Evolutionary conservation across 2,329 filamentous ascomycete species (phyloP), one percentile per base, ranked within the genome.

Genomic region (Meredithiella fracta): DNA sequence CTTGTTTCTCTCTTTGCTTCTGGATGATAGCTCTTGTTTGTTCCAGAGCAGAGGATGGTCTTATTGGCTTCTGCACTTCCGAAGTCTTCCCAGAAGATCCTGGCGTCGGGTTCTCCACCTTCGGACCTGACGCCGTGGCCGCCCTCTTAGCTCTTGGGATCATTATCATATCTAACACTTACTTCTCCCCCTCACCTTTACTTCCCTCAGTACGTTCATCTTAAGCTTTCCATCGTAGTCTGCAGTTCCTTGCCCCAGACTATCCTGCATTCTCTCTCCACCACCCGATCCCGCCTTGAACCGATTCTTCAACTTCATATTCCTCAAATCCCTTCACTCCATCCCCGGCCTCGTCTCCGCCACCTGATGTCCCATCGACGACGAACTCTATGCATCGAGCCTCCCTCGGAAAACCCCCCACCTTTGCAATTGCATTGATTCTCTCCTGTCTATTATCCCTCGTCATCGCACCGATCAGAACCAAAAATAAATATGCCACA

Each of bases 321-420:
- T 77, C 44, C 86, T 78, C 14, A 80, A 83, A 53, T 80, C 73
- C 23, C 86, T 80, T 87, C 88, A 94, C 64, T 78, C 61, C 23
- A 77, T 76, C 1, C 78, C 77, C 1, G 83, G 73, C 2, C 72
- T 69, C 58, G 79, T 82, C 59, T 91, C 85, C 44, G 85, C 79
- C 42, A 80, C 76, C 68, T 94, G 89, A 66, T 95, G 87, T 49
- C 86, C 86, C 0, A 83, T 82, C 4, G 83, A 80, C 11, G 80
- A 79, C 14, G 81, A 82, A 68, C 88, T 88, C 80, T 81, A 86
- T 3, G 79, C 73, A 66, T 85, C 82, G 63, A 83, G 85, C 58
- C 65, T 34, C 64, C 68, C 67, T 37, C 63, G 65, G 22, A 75
- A 73, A 51, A 71, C 65, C 20, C 72, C 69, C 31, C 68, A 66